Conservation (phyloP, 352 stramenopile genomes). For the Phytophthora rubi region DNA sequence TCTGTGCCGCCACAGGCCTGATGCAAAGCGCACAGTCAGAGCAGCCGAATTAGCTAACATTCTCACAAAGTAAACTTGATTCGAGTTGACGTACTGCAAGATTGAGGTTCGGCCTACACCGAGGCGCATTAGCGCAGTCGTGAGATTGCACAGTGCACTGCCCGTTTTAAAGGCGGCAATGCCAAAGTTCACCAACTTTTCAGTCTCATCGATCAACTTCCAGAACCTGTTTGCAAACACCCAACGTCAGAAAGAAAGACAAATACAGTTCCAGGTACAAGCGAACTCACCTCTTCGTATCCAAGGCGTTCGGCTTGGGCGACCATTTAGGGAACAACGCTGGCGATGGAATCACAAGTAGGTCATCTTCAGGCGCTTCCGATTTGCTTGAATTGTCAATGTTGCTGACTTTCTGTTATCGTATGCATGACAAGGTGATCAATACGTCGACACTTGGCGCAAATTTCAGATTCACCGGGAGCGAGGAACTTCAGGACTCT, state of each 20-base stretch:
- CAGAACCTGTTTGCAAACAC: conserved; percentile 47
- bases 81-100: conserved; percentile 49
- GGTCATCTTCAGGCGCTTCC: conserved; percentile 69
- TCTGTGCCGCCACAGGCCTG: conserved; percentile 59
- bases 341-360: conserved; percentile 58
- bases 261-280: background rate
- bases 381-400: conserved; percentile 43
- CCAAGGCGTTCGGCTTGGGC: conserved; percentile 38
- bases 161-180: conserved; percentile 57
- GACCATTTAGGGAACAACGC: conserved; percentile 40
- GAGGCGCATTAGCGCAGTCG: conserved; percentile 56
- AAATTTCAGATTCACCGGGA: too few relatives aligned
- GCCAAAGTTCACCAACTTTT: conserved; percentile 75
- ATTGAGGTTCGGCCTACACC: conserved; percentile 64
- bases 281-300: conserved; percentile 52
- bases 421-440: background rate
- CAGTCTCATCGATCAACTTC: conserved; percentile 68
- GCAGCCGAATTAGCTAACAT: background rate
- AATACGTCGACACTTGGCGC: background rate
- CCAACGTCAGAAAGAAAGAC: background rate
- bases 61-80: background rate
- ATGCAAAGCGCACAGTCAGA: background rate
- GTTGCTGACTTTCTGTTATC: conserved; percentile 19
- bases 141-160: conserved; percentile 47
- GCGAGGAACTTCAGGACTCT: conserved; percentile 1